These are phyloP conservation scores for Mucor sp. DNA, from an alignment of 371 early-diverging fungal species.

Conservation along the genomic window DNA sequence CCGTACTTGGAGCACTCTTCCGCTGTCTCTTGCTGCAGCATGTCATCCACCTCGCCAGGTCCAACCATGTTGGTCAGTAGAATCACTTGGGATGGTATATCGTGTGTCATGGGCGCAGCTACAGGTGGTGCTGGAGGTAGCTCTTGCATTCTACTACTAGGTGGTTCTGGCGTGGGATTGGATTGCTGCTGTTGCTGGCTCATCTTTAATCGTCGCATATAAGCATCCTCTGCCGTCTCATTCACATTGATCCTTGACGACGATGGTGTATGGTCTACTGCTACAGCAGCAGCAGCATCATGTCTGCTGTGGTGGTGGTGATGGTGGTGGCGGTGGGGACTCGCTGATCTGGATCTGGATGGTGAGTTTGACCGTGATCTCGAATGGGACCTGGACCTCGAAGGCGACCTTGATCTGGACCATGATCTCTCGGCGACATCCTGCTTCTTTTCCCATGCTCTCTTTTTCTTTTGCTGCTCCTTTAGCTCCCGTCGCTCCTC, in stretches of 20 bases:
- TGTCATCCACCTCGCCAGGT: constrained; percentile 74
- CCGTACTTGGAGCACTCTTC: constrained; percentile 81
- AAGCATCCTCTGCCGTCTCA: constrained; percentile 74
- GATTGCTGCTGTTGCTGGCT: constrained; percentile 32
- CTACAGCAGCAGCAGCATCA: neutral
- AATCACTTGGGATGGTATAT: constrained; percentile 41
- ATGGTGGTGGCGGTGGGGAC: neutral
- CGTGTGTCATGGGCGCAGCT: constrained; percentile 6
- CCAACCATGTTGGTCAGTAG: constrained; percentile 69
- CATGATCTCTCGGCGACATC: constrained; percentile 12
- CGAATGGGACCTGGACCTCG: constrained; percentile 28
- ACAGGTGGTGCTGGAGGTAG: constrained; percentile 26
- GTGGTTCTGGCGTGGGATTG: neutral
- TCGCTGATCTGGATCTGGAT: neutral
- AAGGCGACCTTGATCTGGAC: constrained; percentile 24
- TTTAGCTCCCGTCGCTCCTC: constrained; percentile 40
- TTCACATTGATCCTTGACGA: constrained; percentile 33
- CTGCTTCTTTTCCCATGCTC: constrained; percentile 25
- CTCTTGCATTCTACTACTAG: constrained; percentile 13
- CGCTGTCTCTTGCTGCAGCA: constrained; percentile 73
- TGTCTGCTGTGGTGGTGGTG: neutral
- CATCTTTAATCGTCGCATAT: constrained; percentile 60
- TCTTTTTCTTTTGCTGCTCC: constrained; percentile 29
- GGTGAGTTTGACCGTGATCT: neutral
- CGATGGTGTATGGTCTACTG: too few species aligned